A percentile compares a stretch with the other conserved stretches of the same genome.
phyloP scores from a whole-genome alignment of 192 early-diverging fungal species.

The Backusella psychrophila region DNA sequence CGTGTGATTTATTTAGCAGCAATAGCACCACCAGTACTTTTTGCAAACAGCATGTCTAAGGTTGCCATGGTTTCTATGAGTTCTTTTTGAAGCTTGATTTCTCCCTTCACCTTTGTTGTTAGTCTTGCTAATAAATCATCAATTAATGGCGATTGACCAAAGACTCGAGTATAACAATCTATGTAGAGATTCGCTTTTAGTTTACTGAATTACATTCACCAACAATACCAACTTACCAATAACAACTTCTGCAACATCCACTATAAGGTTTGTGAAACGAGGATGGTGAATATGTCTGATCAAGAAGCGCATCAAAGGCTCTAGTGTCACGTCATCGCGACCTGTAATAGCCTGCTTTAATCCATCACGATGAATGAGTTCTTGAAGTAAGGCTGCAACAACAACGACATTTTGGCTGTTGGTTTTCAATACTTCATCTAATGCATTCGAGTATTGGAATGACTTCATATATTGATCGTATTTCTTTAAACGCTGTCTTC shows the following conservation, averaged over 20 bases:
- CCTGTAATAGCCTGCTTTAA: slow-evolving; percentile 77
- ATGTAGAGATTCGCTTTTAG: slow-evolving; percentile 1
- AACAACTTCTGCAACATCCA: slow-evolving; percentile 76
- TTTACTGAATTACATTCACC: neutral
- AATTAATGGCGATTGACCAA: slow-evolving; percentile 78
- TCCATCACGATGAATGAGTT: slow-evolving; percentile 85
- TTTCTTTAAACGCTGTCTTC: slow-evolving; percentile 58
- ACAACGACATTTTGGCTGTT: slow-evolving; percentile 55
- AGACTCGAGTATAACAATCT: slow-evolving; percentile 82
- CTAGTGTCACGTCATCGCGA: slow-evolving; percentile 84
- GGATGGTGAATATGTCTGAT: slow-evolving; percentile 80
- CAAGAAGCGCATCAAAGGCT: slow-evolving; percentile 82
- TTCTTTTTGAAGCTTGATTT: slow-evolving; percentile 79
- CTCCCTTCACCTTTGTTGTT: slow-evolving; percentile 67
- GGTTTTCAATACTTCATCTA: slow-evolving; percentile 78
- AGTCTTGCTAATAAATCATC: slow-evolving; percentile 74
- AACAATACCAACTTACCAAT: slow-evolving; percentile 58
- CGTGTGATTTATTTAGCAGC: neutral
- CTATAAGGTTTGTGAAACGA: slow-evolving; percentile 69
- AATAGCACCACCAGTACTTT: slow-evolving; percentile 15
- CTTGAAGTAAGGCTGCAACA: slow-evolving; percentile 80
- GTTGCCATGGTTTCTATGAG: slow-evolving; percentile 77
- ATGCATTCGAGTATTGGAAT: slow-evolving; percentile 87
- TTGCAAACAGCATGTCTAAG: slow-evolving; percentile 81
- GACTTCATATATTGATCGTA: slow-evolving; percentile 84